Evolutionary conservation across 208 protist species (phyloP).

Genomic region (Wallacemonas sp.): DNA sequence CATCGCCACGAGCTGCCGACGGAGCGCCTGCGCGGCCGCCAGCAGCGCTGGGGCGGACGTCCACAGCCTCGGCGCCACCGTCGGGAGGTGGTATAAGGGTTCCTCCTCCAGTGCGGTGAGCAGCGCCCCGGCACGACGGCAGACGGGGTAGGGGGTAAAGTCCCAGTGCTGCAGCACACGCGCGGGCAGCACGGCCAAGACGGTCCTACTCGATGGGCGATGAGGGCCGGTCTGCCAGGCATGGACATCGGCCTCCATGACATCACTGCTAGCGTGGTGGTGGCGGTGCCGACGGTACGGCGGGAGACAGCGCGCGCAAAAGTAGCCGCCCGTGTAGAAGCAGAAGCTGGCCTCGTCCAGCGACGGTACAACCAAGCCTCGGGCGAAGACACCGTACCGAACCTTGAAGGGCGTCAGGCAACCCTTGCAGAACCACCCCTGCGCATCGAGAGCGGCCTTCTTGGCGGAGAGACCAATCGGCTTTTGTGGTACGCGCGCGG

Average conservation of each 20-base stretch:
- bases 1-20: constrained; percentile 32
- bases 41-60: constrained; percentile 19
- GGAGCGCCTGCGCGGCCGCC: constrained; percentile 20
- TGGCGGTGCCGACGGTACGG: constrained; percentile 2
- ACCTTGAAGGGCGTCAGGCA: constrained; percentile 25
- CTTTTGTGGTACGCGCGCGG: background rate
- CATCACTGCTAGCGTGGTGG: too few species aligned
- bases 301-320: constrained; percentile 35
- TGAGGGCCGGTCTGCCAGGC: background rate
- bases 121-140: constrained; percentile 29
- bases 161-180: constrained; percentile 46
- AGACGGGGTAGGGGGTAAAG: constrained; percentile 34
- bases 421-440: constrained; percentile 32
- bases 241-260: background rate
- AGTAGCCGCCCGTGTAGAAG: constrained; percentile 55
- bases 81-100: constrained; percentile 38
- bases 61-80: constrained; percentile 34
- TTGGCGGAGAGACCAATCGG: constrained; percentile 27
- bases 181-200: constrained; percentile 29
- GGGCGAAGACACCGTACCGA: background rate
- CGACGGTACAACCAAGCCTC: constrained; percentile 16
- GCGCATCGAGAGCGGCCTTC: constrained; percentile 16
- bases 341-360: constrained; percentile 45
- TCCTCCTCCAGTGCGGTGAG: constrained; percentile 25
- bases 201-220: background rate